Evolutionary conservation across 78 protist genomes (phyloP).

Genomic region (Dictyostelium citrinum): DNA sequence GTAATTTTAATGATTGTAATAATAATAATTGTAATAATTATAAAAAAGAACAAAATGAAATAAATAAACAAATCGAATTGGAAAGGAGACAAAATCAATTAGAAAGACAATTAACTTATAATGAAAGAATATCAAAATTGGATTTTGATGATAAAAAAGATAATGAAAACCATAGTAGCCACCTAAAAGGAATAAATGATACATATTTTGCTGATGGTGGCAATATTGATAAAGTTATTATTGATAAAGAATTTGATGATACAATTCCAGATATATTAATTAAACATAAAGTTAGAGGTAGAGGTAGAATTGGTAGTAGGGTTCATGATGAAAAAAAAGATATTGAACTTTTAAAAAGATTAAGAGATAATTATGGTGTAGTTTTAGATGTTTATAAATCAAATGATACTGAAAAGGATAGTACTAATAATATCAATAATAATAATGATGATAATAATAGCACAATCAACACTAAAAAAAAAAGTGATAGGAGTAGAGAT

Average conservation of each 20-base stretch:
- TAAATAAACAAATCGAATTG: neutral
- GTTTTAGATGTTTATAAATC: conserved; percentile 25
- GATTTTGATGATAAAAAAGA: neutral
- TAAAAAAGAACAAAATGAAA: neutral
- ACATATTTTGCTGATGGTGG: neutral
- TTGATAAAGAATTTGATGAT: conserved; percentile 55
- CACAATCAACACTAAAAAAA: neutral
- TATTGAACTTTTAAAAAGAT: neutral
- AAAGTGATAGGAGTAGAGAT: neutral
- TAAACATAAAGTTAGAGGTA: conserved; percentile 55
- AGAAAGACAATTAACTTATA: neutral
- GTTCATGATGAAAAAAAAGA: conserved; percentile 68
- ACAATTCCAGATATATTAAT: conserved; percentile 44
- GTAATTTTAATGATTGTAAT: too few species aligned
- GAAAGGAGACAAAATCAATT: neutral
- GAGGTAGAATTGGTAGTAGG: conserved; percentile 71
- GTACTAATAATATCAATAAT: neutral
- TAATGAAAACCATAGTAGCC: neutral
- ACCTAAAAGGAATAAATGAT: neutral
- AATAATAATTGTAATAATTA: neutral
- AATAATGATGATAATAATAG: neutral
- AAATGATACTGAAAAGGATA: neutral
- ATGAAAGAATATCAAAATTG: neutral
- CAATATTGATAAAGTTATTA: neutral
- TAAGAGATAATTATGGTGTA: conserved; percentile 46